Conservation (phyloP, 192 early-diverging fungal genomes). For the Coemansia sp. region DNA sequence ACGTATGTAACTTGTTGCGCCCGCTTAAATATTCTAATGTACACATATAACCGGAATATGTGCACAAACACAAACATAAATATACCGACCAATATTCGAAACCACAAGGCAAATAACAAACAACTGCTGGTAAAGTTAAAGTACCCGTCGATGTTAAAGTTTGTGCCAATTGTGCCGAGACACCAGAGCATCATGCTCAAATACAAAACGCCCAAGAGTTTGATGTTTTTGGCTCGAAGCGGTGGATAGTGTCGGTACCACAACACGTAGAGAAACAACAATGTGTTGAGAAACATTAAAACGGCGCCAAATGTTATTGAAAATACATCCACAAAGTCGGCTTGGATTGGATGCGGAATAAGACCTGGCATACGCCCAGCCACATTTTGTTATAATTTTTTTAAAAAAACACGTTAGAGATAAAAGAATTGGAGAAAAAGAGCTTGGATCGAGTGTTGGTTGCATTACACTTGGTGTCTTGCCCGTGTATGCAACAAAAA, state of each 20-base stretch:
- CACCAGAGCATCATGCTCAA: constrained; percentile 40
- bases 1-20: constrained; percentile 8
- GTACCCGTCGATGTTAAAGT: constrained; percentile 19
- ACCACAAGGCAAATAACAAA: constrained; percentile 33
- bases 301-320: constrained; percentile 14
- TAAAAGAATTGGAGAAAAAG: neutral
- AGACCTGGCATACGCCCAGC: neutral
- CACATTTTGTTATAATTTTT: neutral
- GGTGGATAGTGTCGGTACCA: constrained; percentile 34
- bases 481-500: no score
- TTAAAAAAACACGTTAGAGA: neutral
- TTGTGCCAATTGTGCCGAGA: constrained; percentile 36
- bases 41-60: constrained; percentile 37
- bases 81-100: constrained; percentile 32
- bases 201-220: constrained; percentile 28
- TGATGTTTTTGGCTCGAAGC: constrained; percentile 40
- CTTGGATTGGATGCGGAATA: neutral
- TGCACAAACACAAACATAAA: constrained; percentile 35
- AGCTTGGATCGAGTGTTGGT: no score
- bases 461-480: no score
- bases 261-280: constrained; percentile 27
- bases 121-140: constrained; percentile 22
- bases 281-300: constrained; percentile 31
- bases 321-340: constrained; percentile 11
- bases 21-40: constrained; percentile 38